Evolutionary conservation across 2,329 filamentous ascomycete species (phyloP).

Genomic region (Pestalotiopsis sp.): DNA sequence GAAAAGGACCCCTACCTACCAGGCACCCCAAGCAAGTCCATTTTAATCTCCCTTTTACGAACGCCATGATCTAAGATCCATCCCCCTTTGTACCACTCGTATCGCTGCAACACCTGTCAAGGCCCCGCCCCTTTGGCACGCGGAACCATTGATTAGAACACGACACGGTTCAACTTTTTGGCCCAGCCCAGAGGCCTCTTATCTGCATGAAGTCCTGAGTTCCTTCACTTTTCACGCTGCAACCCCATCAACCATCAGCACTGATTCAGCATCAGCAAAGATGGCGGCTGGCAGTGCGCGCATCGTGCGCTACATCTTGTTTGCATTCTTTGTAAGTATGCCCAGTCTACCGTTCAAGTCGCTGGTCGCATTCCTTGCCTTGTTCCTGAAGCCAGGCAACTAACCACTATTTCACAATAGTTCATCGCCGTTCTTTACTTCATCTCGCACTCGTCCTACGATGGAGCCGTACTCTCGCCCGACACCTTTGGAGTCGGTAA

Average conservation of each 20-base stretch:
- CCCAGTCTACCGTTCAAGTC: background rate
- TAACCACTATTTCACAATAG: constrained; percentile 34
- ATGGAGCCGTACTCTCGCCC: constrained; percentile 49
- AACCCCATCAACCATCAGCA: background rate
- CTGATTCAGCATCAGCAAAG: constrained; percentile 12
- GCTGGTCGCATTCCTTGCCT: no score
- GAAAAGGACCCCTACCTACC: background rate
- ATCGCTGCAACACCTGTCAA: background rate
- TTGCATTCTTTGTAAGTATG: constrained; percentile 78
- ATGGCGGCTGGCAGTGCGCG: constrained; percentile 73
- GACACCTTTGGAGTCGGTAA: constrained; percentile 29
- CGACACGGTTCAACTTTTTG: constrained; percentile 9
- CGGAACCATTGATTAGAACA: constrained; percentile 1
- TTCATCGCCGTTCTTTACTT: constrained; percentile 79
- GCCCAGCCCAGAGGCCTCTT: background rate
- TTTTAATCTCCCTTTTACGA: constrained; percentile 13
- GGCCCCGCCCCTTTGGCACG: background rate
- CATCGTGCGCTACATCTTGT: constrained; percentile 77
- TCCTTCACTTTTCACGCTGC: background rate
- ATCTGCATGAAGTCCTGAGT: constrained; percentile 5
- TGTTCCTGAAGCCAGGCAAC: background rate
- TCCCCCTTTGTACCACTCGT: constrained; percentile 4
- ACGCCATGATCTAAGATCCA: constrained; percentile 6
- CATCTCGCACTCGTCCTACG: constrained; percentile 64
- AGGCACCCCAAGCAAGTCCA: background rate